These are phyloP conservation scores for Solanum hybrid DNA, from an alignment of 305 asterid genomes.

Conservation along the genomic window DNA sequence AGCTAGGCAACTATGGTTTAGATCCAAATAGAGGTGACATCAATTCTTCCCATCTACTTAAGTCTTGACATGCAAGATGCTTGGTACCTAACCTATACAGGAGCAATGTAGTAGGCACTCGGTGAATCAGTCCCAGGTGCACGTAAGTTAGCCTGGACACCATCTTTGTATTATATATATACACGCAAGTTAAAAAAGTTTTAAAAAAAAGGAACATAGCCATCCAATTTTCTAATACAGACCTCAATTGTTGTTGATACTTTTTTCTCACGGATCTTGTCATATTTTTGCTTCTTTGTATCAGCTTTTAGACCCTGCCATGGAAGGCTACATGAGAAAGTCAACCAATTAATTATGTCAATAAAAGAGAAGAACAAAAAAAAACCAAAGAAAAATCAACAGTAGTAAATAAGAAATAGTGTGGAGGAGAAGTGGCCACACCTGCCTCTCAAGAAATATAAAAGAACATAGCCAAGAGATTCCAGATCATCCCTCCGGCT, in stretches of 20 bases:
- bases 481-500: constrained; percentile 38
- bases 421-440: constrained; percentile 13
- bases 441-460: constrained; percentile 48
- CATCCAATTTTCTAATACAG: constrained; percentile 2
- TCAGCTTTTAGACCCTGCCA: constrained; percentile 99
- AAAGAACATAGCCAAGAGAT: constrained; percentile 32
- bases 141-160: background rate
- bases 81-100: background rate
- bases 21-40: background rate
- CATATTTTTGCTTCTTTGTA: constrained; percentile 87
- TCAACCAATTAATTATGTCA: constrained; percentile 20
- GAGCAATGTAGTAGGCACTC: background rate
- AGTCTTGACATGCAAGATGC: background rate
- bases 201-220: background rate
- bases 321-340: constrained; percentile 65
- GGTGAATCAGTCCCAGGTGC: background rate
- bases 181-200: background rate
- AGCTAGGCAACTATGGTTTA: background rate
- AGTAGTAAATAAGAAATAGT: background rate
- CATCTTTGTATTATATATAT: background rate
- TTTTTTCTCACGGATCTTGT: constrained; percentile 86
- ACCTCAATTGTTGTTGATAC: constrained; percentile 94
- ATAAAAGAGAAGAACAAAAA: background rate
- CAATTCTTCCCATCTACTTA: background rate
- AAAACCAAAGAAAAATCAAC: background rate